Evolutionary conservation across 192 early-diverging fungal genomes (phyloP).

Genomic region (Phycomyces blakesleeanus): DNA sequence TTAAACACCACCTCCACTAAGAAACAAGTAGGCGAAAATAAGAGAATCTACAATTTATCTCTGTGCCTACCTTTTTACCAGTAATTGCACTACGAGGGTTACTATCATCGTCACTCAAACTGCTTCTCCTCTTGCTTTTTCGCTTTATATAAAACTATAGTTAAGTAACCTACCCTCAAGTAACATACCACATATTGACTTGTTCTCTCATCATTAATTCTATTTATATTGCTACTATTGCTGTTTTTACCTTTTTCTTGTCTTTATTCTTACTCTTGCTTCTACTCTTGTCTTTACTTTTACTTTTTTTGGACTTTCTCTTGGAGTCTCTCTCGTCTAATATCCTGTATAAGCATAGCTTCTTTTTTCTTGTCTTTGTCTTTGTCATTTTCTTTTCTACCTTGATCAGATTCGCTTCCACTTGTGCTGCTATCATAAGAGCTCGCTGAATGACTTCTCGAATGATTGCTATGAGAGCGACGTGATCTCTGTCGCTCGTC

Average conservation of each 20-base stretch:
- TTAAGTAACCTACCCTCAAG: too few species aligned
- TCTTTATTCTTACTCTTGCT: too few species aligned
- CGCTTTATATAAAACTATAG: background rate
- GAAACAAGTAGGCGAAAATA: background rate
- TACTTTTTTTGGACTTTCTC: too few species aligned
- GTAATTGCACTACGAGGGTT: slow-evolving; percentile 24
- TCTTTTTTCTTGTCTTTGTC: background rate
- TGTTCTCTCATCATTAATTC: too few species aligned
- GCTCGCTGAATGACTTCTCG: background rate
- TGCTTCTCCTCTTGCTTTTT: background rate
- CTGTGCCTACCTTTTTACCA: slow-evolving; percentile 27
- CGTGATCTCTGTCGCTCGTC: too few species aligned
- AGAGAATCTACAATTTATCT: background rate
- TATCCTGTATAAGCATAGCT: too few species aligned
- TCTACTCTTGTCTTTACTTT: too few species aligned
- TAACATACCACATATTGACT: too few species aligned
- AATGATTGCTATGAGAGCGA: background rate
- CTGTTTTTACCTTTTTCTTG: too few species aligned
- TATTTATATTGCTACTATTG: too few species aligned
- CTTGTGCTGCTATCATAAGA: background rate
- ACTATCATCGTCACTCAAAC: background rate
- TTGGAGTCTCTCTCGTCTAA: too few species aligned
- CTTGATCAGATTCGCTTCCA: background rate
- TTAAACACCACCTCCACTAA: too few species aligned
- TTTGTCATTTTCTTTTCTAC: background rate